Evolutionary conservation across 306 rosid genomes (phyloP), one percentile per base, ranked within the genome.

Genomic region (Ormosia semicastrata): DNA sequence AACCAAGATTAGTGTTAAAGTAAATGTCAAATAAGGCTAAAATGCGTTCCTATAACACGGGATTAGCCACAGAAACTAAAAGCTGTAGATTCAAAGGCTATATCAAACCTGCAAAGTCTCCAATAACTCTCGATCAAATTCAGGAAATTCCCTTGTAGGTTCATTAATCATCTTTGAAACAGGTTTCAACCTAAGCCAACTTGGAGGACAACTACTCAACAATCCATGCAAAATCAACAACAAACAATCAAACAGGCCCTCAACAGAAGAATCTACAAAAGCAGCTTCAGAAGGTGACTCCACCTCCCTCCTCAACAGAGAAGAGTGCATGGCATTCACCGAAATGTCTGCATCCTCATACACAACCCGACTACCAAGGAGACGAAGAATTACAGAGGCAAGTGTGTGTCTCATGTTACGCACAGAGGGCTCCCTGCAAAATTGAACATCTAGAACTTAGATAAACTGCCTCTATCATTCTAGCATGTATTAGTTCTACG

Each of bases 351-450:
- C 95, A 85, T 91, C 94, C 84, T 88, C 93, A 13, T 95, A 86
- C 81, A 93, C 99, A 85, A 93, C 85, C 79, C 94, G 91, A 80
- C 88, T 92, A 30, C 97, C 97, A 59, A 95, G 93, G 60, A 95
- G 94, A 79, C 94, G 97, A 68, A 95, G 87, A 83, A 95, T 82
- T 58, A 91, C 93, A 34, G 92, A 66, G 66, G 97, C 93, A 85
- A 95, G 93, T 68, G 49, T 71, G 17, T 92, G 87, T 78, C 92
- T 89, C 93, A 83, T 86, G 88, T 91, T 91, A 81, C 90, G 89
- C 43, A 88, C 87, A 15, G 97, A 88, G 83, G 94, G 93, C 82
- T 90, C 96, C 90, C 99, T 95, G 87, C 86, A 71, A 91, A 44
- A 69, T 82, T 43, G 66, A 87, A 88, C 12, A 73, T 29, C 43